Evolutionary conservation across 2,329 filamentous ascomycete genomes (phyloP), one percentile per base, ranked within the genome.

Genomic region (Phialophora tarda): DNA sequence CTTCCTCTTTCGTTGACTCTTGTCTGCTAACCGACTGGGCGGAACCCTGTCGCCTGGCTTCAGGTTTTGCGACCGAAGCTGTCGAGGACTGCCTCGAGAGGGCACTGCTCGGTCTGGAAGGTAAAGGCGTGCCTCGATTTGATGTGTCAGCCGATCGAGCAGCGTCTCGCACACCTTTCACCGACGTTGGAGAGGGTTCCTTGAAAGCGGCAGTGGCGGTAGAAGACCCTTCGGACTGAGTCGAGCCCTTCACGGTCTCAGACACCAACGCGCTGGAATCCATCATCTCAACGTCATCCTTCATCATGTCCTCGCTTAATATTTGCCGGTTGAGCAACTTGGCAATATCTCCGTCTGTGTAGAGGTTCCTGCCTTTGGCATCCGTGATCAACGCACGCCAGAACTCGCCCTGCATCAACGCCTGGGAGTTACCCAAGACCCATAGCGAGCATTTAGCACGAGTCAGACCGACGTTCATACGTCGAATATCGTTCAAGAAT

Each of bases 401-500:
- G 78, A 92, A 97, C 75, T 95, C 88, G 67, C 95, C 95, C 75
- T 96, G 91, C 26, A 90, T 83, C 60, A 99, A 84, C 38, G 93
- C 92, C 64, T 90, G 85, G 0, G 95, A 95, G 78, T 98, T 96
- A 71, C 95, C 95, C 28, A 99, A 85, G 65, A 99, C 94, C 91
- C 94, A 99, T 10, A 99, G 85, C 38, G 94, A 97, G 10, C 92
- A 97, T 78, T 97, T 97, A 4, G 95, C 96, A 83, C 95, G 90
- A 24, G 95, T 99, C 67, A 99, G 84, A 81, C 95, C 95, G 74
- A 99, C 95, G 78, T 99, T 99, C 96, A 99, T 98, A 84, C 95
- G 94, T 66, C 95, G 89, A 75, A 99, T 97, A 77, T 99, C 95
- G 62, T 92, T 91, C 86, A 99, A 90, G 87, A 99, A 99, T 84